Conservation (phyloP, 768 basidiomycete genomes). For the Rhizopogon vesiculosus region DNA sequence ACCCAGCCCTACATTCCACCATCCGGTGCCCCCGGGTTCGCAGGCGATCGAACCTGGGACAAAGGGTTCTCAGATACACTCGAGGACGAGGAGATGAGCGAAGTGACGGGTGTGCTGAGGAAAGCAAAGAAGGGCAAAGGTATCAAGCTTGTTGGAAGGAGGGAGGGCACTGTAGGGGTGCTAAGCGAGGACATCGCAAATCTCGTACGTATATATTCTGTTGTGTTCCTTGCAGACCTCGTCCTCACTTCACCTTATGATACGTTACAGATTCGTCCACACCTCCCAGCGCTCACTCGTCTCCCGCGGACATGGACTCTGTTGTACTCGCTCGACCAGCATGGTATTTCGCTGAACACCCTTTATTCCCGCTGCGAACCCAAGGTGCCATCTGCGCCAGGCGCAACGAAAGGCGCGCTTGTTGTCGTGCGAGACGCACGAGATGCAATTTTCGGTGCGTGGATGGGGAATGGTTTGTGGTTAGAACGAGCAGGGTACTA, state of each 20-base stretch:
- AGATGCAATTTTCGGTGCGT: conserved; percentile 75
- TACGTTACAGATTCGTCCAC: conserved; percentile 53
- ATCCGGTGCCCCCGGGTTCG: conserved; percentile 74
- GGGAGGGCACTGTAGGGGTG: conserved; percentile 48
- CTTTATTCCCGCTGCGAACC: conserved; percentile 66
- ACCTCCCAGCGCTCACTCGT: conserved; percentile 70
- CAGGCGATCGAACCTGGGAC: conserved; percentile 65
- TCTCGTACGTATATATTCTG: conserved; percentile 38
- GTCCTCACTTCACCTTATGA: not conserved
- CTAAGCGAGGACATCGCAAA: conserved; percentile 52
- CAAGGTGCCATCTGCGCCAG: conserved; percentile 21
- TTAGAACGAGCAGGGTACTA: conserved; percentile 66
- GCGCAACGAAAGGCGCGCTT: conserved; percentile 42
- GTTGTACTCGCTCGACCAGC: conserved; percentile 89
- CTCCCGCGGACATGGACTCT: conserved; percentile 72
- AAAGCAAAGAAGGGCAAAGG: conserved; percentile 21
- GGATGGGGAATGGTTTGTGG: conserved; percentile 69
- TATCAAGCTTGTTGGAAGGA: conserved; percentile 51
- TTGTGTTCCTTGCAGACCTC: not conserved
- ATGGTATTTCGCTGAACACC: conserved; percentile 89
- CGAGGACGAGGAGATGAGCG: conserved; percentile 34
- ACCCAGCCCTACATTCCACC: conserved; percentile 41
- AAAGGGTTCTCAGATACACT: conserved; percentile 53
- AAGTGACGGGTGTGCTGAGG: conserved; percentile 45
- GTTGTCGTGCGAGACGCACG: conserved; percentile 62